Evolutionary conservation across 331 rosid species (phyloP), one percentile per base, ranked within the genome.

Genomic region (Dryas integrifolia): DNA sequence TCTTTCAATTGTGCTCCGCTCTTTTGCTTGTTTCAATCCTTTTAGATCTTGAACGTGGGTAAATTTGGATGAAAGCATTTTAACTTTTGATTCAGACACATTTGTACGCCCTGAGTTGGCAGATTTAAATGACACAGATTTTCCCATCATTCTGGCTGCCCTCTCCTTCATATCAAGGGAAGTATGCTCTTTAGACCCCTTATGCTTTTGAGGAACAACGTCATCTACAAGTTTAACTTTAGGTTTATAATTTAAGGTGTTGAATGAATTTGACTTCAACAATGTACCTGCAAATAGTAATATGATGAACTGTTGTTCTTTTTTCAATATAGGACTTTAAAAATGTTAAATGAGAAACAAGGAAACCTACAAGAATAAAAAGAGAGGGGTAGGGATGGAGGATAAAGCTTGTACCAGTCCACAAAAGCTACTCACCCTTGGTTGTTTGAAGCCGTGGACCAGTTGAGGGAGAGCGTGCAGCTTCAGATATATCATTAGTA

Each of bases 181-280:
- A 70, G 63, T n/a, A 72, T 93, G 85, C 66, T 93, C 97, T 63
- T 74, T 85, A 74, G 74, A 73, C 46, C 85, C 92, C 82, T 85
- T 91, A 55, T 58, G 88, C 81, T 88, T 89, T 61, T 46, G 92
- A 41, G 88, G 88, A 73, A 88, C 73, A 80, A 79, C 82, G 51
- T 85, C 97, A 72, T 89, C 96, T 39, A 70, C 91, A 73, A 55
- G 87, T 82, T 84, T 91, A 82, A 85, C 84, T 81, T 80, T 86
- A n/a, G 91, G 84, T 79, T 88, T 91, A 72, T 89, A 82, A 85
- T 73, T 88, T 7, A 82, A 41, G 69, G 72, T 72, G 76, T 43
- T 89, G 85, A 89, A 94, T 43, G 97, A 94, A 71, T 80, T 85
- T 58, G 97, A 94, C 85, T 89, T 94, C 63, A 81, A 72, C 21